Percentiles rank a stretch among this genome's conserved stretches.
Evolutionary conservation across 345 rosid genomes (phyloP).

Genomic region (Angophora floribunda): DNA sequence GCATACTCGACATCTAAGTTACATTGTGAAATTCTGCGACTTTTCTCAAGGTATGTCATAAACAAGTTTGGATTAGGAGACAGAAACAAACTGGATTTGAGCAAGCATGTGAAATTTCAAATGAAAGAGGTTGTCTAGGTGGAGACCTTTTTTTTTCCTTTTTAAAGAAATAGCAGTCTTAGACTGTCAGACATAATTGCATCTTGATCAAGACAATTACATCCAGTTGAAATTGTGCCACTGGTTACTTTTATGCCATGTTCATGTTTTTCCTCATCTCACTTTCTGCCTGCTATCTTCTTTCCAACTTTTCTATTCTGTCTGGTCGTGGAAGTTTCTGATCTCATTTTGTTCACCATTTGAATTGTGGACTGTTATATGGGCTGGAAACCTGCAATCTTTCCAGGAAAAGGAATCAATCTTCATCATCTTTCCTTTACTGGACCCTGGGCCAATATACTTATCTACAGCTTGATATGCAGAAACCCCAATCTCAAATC

Average conservation of each 20-base stretch:
- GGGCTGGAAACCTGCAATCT: background rate
- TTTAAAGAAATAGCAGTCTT: background rate
- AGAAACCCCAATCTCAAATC: background rate
- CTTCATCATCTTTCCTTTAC: background rate
- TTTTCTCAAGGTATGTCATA: constrained; percentile 65
- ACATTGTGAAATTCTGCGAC: constrained; percentile 82
- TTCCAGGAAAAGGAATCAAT: background rate
- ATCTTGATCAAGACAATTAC: no score
- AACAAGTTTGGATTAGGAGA: background rate
- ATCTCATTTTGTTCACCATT: background rate
- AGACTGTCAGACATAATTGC: background rate
- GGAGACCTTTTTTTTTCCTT: background rate
- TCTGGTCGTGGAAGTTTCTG: background rate
- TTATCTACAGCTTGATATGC: background rate
- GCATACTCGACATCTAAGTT: constrained; percentile 94
- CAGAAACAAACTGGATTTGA: background rate
- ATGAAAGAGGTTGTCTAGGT: background rate
- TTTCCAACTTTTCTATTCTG: background rate
- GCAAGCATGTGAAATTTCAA: background rate
- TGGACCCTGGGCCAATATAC: background rate
- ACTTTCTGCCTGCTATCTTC: background rate
- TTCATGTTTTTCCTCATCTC: background rate
- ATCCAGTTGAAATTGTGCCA: background rate
- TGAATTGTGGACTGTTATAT: background rate
- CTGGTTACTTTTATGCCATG: background rate